These are phyloP conservation scores for Calcarisporium arbuscula DNA, from an alignment of 2,329 filamentous ascomycete genomes.

Conservation along the genomic window DNA sequence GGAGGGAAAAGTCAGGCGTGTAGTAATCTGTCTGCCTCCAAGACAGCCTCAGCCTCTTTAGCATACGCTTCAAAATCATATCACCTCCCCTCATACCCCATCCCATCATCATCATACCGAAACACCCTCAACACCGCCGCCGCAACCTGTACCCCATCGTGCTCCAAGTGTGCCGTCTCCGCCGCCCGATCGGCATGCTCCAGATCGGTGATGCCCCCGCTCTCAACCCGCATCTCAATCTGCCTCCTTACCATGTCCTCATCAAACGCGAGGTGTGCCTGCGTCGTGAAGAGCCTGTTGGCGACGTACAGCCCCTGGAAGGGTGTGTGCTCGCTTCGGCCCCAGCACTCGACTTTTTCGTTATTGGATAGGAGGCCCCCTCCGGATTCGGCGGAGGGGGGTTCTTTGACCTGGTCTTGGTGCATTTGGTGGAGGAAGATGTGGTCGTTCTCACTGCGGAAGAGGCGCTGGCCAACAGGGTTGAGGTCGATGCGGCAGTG, in stretches of 20 bases:
- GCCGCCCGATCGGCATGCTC: slow-evolving; percentile 57
- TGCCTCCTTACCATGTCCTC: slow-evolving; percentile 61
- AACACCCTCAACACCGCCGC: slow-evolving; percentile 59
- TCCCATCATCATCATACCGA: too few relatives aligned
- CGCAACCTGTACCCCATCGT: slow-evolving; percentile 65
- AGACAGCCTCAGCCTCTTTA: too few relatives aligned
- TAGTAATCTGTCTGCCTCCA: too few relatives aligned
- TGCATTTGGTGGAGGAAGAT: slow-evolving; percentile 75
- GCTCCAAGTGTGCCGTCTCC: slow-evolving; percentile 52
- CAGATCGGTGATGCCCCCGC: slow-evolving; percentile 56
- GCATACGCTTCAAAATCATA: too few relatives aligned
- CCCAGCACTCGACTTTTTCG: slow-evolving; percentile 49
- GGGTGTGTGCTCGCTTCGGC: slow-evolving; percentile 55
- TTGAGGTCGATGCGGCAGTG: slow-evolving; percentile 61
- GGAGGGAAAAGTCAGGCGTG: too few relatives aligned
- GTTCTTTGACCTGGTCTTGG: slow-evolving; percentile 60
- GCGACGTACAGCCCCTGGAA: slow-evolving; percentile 70
- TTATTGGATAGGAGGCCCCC: slow-evolving; percentile 28
- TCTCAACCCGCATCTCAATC: slow-evolving; percentile 51
- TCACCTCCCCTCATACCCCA: too few relatives aligned
- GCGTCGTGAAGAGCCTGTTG: slow-evolving; percentile 61
- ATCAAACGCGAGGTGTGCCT: slow-evolving; percentile 75
- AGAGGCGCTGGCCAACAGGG: slow-evolving; percentile 59
- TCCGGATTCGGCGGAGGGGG: slow-evolving; percentile 46
- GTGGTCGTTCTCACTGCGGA: slow-evolving; percentile 44